Percentiles rank a stretch among this genome's conserved stretches.
Evolutionary conservation across 106 monocot genomes (phyloP).

Genomic region (Alisma plantagoaquatica): DNA sequence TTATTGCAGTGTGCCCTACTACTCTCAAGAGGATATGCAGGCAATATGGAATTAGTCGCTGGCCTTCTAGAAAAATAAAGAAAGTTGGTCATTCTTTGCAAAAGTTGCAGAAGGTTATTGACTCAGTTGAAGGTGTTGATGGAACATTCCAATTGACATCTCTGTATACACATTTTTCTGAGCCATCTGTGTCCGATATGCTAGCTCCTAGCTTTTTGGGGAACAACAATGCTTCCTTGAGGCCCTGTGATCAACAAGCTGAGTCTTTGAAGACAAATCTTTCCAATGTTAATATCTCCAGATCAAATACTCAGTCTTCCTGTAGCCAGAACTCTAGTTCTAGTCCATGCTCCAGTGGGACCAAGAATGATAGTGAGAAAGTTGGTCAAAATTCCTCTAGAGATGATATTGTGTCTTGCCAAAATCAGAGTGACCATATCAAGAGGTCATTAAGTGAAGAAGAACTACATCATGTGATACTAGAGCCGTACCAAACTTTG

Average conservation of each 20-base stretch:
- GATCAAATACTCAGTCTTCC: conserved; percentile 36
- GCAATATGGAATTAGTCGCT: conserved; percentile 57
- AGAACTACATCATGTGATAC: conserved; percentile 3
- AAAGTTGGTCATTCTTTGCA: conserved; percentile 48
- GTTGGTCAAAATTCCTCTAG: conserved; percentile 10
- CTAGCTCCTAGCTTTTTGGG: too few species aligned
- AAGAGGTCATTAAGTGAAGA: conserved; percentile 10
- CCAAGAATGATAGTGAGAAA: conserved; percentile 2
- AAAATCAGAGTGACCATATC: conserved; percentile 12
- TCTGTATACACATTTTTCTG: conserved; percentile 41
- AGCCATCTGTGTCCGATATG: conserved; percentile 14
- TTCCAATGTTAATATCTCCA: conserved; percentile 7
- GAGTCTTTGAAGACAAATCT: background rate
- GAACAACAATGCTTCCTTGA: background rate
- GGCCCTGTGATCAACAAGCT: background rate
- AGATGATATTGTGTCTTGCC: conserved; percentile 18
- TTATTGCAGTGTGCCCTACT: conserved; percentile 43
- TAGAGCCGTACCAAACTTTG: conserved; percentile 8
- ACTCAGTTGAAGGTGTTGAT: conserved; percentile 57
- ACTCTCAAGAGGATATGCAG: conserved; percentile 75
- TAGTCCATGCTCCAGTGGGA: conserved; percentile 25
- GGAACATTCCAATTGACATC: conserved; percentile 50
- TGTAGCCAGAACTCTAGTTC: conserved; percentile 49
- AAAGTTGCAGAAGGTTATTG: conserved; percentile 51
- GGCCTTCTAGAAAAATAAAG: conserved; percentile 76